Base-by-base conservation (phyloP, 768 basidiomycete genomes). In the Pisolithus marmoratus region DNA sequence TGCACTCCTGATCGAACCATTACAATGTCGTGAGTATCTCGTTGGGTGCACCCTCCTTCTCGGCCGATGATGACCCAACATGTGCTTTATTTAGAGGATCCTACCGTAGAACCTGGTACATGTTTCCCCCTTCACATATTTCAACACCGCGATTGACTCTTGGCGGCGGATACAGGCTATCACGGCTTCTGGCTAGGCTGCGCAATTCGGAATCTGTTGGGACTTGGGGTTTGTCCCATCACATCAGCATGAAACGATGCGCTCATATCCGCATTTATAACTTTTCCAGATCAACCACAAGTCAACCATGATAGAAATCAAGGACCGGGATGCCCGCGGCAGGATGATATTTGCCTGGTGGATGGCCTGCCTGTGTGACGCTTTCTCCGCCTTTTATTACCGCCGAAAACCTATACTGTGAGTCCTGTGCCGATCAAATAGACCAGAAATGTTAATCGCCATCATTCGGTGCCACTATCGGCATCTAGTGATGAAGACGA, bases 281-380 rank as follows among this genome's bases (percentile, higher is more conserved):
- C 12, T 34, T 8, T 41, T 47, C 42, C 60, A 90, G 88, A 88
- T 91, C 65, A 91, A 90, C 68, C 87, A 90, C 61, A 90, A 88
- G 66, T 82, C 87, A 4, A 84, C 84, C 36, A 83, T 87, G 73
- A 75, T 79, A 9, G 81, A 76, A 53, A 87, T 90, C 57, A 76
- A 80, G 55, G 87, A 90, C 63, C 75, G 81, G 38, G 89, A 90
- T 60, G 82, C 76, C 46, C 81, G 85, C 48, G 85, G 87, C 23
- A 90, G 86, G 6, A 88, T 92, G 84, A 86, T 89, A 48, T 93
- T 91, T 62, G 86, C 91, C 1, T 94, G 92, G 87, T 94, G 93
- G 91, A 87, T 93, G 81, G 85, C 91, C 8, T 89, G 86, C 67
- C 73, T 93, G 43, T 77, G 81, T 31, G 94, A 96, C 61, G 89